phyloP scores from a whole-genome alignment of 2,329 filamentous ascomycete genomes.

The Colletotrichum lupini region DNA sequence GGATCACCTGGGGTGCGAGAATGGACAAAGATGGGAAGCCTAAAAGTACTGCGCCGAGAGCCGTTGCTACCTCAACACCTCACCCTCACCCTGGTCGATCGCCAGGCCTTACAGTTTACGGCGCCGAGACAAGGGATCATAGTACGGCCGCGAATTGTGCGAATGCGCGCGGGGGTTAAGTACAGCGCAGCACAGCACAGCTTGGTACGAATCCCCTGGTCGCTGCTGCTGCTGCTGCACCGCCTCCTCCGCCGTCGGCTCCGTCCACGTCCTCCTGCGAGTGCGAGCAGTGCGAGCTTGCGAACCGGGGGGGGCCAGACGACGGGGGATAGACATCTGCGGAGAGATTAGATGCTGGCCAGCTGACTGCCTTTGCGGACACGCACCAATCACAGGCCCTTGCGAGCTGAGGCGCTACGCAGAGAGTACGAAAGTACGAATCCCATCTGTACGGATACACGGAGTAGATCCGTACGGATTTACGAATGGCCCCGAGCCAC shows the following conservation, averaged over 20 bases:
- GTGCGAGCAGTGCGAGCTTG: conserved; percentile 27
- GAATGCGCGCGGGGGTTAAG: not conserved
- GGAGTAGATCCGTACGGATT: not conserved
- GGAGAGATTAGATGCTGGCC: not conserved
- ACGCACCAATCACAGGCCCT: conserved; percentile 25
- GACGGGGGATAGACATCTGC: not conserved
- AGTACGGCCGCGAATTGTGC: conserved; percentile 1
- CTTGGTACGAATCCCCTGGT: not conserved
- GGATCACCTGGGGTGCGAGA: not conserved
- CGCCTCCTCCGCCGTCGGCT: conserved; percentile 26
- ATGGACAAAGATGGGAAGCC: not conserved
- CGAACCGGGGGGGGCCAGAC: not conserved
- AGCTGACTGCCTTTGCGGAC: conserved; percentile 24
- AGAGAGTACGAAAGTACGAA: no score
- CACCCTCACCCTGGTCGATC: not conserved
- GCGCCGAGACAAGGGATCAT: conserved; percentile 3
- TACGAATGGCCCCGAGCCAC: conserved; percentile 29
- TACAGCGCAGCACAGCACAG: conserved; percentile 5
- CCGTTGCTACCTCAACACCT: conserved; percentile 23
- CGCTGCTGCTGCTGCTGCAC: not conserved
- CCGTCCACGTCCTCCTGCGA: not conserved
- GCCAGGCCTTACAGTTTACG: not conserved
- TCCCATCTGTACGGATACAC: not conserved
- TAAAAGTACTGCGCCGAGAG: conserved; percentile 20
- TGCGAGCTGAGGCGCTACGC: not conserved